Base-by-base conservation (phyloP, 176 grass and related monocot species). In the Dactylis glomerata region DNA sequence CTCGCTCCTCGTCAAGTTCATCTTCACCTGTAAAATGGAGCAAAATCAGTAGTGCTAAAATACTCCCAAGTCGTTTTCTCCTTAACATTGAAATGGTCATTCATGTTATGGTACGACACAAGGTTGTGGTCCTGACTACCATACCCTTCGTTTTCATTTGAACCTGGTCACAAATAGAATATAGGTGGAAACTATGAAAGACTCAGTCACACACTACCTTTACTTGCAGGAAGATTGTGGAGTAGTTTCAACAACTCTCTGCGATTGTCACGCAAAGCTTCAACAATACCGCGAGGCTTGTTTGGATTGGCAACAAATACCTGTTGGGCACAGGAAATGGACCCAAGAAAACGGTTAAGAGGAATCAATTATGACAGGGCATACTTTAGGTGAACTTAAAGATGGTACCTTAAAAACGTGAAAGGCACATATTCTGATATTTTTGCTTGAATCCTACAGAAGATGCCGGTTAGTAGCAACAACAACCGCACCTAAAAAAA, bases 381-480 rank as follows among this genome's bases (percentile, higher is more conserved):
- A 74, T 74, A 74, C 41, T 50, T 26, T 31, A 73, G 7, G 3
- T 31, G 44, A 27, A 74, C 71, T 74, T 79, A n/a, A 64, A 50
- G 34, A 56, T 75, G 19, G 28, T 95, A 98, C 96, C 96, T 98
- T 98, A 84, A 98, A 98, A 83, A 98, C 82, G 74, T 98, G 93
- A 27, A 98, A 98, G 14, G 96, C 87, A 81, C 92, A 98, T 86
- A 98, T 93, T 75, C 88, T 86, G 78, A 98, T 98, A 88, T 98
- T 98, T 93, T 98, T 98, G 85, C 93, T 98, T 74, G 96, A 93
- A 92, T 98, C 96, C 96, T 95, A 87, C 61, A 90, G 54, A 68
- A 58, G 19, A 10, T 82, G 24, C 14, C 37, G 10, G 51, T 81
- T 68, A 85, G 81, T 73, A 64, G 45, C 45, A 24, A 67, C 46